Base-by-base conservation (phyloP, 495 filamentous ascomycete genomes). In the Cenococcum geophilum region DNA sequence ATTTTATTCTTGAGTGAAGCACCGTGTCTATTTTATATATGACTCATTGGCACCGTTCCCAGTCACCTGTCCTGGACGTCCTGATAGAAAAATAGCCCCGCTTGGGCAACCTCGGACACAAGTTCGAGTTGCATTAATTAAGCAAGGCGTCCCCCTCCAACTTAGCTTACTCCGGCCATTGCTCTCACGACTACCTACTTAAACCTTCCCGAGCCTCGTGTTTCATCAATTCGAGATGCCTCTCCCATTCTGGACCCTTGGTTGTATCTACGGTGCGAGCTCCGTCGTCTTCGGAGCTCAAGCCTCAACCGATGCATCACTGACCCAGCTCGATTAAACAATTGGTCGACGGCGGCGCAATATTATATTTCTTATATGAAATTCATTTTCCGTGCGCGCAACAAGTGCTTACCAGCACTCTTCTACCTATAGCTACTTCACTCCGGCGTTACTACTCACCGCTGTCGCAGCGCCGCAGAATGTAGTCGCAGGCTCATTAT, bases 241-340 rank as follows among this genome's bases (percentile, higher is more conserved):
- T 1, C 68, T 59, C 43, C 53, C 60, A 40, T 82, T 82, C 75
- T 85, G 79, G 78, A 81, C 77, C 16, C 69, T 83, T 59, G 83
- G 79, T 57, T 83, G 80, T 71, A 57, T 85, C 50, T 83, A 77
- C 69, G 83, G 83, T 71, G 83, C 83, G 20, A 69, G 77, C 8
- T 74, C 77, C 67, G 83, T 86, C 60, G 74, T 70, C n/a, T 86
- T 85, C 68, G 83, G 83, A 18, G 82, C 83, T 36, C 83, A 86
- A 82, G 82, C 16, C 75, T 86, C 23, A 85, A 83, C 70, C 77
- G 76, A 52, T 68, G 70, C 56, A 79, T 84, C 66, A 58, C 76
- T 1, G 82, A 84, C 58, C 82, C 82, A n/a, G 64, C 70, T 9
- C 72, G 73, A 34, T 58, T 85, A 40, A 76, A 75, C 25, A 83